These are phyloP conservation scores for Coemansia reversa DNA, from an alignment of 192 early-diverging fungal genomes.

Conservation along the genomic window DNA sequence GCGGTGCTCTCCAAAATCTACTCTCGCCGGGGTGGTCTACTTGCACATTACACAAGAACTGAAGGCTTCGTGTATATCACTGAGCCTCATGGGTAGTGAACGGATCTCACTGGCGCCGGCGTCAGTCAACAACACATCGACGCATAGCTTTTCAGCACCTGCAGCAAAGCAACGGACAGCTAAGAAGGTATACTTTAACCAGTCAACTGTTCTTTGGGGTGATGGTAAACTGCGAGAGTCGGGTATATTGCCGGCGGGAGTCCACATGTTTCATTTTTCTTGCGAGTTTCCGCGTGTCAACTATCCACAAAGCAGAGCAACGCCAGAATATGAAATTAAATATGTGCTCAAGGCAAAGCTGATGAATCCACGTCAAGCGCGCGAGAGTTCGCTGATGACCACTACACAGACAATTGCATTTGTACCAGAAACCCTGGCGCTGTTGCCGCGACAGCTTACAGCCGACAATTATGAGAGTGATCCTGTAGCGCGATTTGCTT, in stretches of 20 bases:
- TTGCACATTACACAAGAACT: constrained; percentile 18
- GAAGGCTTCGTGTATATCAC: constrained; percentile 27
- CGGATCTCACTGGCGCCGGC: constrained; percentile 36
- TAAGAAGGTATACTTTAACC: constrained; percentile 47
- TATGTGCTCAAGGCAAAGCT: constrained; percentile 41
- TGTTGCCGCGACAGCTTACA: constrained; percentile 2
- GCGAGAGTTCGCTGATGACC: constrained; percentile 9
- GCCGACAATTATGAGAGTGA: not conserved
- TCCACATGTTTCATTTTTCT: constrained; percentile 54
- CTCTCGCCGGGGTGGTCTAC: constrained; percentile 41
- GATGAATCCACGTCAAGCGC: constrained; percentile 9
- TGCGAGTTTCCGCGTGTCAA: constrained; percentile 52
- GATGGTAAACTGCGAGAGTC: constrained; percentile 24
- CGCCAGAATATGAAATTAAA: constrained; percentile 39
- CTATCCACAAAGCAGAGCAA: constrained; percentile 38
- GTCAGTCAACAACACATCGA: constrained; percentile 27
- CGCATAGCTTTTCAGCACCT: constrained; percentile 1
- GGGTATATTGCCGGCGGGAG: constrained; percentile 17
- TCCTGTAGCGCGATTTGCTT: constrained; percentile 14
- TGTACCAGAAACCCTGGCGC: constrained; percentile 44
- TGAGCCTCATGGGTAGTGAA: constrained; percentile 41
- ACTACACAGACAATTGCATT: constrained; percentile 29
- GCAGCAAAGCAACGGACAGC: constrained; percentile 22
- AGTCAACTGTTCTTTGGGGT: constrained; percentile 42
- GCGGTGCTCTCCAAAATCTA: constrained; percentile 46